Evolutionary conservation across 2,329 filamentous ascomycete genomes (phyloP).

Genomic region (Aureobasidium subglaciale): DNA sequence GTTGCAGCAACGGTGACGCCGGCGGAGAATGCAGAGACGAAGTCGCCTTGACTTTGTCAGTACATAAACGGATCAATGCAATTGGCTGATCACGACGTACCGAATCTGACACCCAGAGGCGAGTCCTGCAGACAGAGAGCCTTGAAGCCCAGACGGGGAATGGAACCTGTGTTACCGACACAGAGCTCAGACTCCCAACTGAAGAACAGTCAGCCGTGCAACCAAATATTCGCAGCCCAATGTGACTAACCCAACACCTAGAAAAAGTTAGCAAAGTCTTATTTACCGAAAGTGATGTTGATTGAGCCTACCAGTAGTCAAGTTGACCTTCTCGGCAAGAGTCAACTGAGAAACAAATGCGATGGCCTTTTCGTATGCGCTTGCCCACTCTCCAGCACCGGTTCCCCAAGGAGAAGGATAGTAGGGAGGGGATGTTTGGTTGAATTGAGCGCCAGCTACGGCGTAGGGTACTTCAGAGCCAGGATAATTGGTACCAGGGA

Average conservation of each 20-base stretch:
- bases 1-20: slow-evolving; percentile 77
- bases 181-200: slow-evolving; percentile 65
- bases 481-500: slow-evolving; percentile 23
- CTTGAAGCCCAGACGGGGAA: slow-evolving; percentile 63
- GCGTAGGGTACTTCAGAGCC: slow-evolving; percentile 24
- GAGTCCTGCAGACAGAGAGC: slow-evolving; percentile 82
- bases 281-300: not conserved
- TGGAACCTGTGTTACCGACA: slow-evolving; percentile 66
- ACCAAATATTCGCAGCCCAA: not conserved
- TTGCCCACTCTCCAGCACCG: slow-evolving; percentile 64
- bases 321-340: slow-evolving; percentile 82
- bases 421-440: slow-evolving; percentile 51
- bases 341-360: slow-evolving; percentile 78
- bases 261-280: not conserved
- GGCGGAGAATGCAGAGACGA: slow-evolving; percentile 71
- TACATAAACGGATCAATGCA: not conserved
- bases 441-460: slow-evolving; percentile 25
- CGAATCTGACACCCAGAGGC: slow-evolving; percentile 68
- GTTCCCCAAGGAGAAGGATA: slow-evolving; percentile 88
- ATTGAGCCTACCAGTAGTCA: slow-evolving; percentile 63
- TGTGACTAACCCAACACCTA: slow-evolving; percentile 54
- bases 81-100: slow-evolving; percentile 30
- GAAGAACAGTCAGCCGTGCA: slow-evolving; percentile 17
- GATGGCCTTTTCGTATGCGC: slow-evolving; percentile 67
- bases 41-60: slow-evolving; percentile 50